Conservation (phyloP, 495 filamentous ascomycete genomes). For the Aspergillus incahuasiensis region DNA sequence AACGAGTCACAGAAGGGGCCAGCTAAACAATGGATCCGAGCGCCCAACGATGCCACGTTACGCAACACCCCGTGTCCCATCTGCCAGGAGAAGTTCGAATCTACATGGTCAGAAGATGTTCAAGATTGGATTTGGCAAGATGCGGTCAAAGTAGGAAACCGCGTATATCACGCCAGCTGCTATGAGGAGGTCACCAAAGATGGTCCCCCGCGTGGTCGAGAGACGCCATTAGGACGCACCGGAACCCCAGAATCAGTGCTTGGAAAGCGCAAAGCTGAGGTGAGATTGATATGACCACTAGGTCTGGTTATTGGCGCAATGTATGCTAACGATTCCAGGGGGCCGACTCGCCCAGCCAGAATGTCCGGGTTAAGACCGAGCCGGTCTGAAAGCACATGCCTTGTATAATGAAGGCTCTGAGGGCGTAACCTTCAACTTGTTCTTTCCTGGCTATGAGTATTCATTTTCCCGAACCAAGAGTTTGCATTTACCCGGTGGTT, state of each 20-base stretch:
- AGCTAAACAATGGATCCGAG: constrained; percentile 70
- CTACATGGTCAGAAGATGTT: constrained; percentile 78
- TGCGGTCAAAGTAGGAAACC: constrained; percentile 68
- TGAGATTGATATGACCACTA: constrained; percentile 33
- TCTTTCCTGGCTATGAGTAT: background rate
- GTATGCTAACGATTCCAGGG: constrained; percentile 22
- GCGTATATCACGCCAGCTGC: constrained; percentile 87
- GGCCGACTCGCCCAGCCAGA: constrained; percentile 34
- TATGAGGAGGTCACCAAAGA: constrained; percentile 78
- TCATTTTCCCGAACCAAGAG: constrained; percentile 9
- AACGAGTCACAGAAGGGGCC: constrained; percentile 49
- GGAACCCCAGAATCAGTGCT: constrained; percentile 63
- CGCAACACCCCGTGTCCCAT: constrained; percentile 78
- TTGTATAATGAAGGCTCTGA: background rate
- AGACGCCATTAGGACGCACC: constrained; percentile 38
- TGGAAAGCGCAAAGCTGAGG: constrained; percentile 75
- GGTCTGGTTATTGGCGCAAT: too few relatives aligned
- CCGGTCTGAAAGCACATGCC: constrained; percentile 18
- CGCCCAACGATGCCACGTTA: constrained; percentile 69
- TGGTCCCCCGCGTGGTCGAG: constrained; percentile 31
- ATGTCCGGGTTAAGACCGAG: constrained; percentile 42
- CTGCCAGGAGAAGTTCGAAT: constrained; percentile 92
- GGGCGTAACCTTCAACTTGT: background rate
- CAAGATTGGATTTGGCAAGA: constrained; percentile 98
- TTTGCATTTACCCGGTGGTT: constrained; percentile 17